phyloP scores from a whole-genome alignment of 2,329 filamentous ascomycete genomes.

The Diaporthe capsici region DNA sequence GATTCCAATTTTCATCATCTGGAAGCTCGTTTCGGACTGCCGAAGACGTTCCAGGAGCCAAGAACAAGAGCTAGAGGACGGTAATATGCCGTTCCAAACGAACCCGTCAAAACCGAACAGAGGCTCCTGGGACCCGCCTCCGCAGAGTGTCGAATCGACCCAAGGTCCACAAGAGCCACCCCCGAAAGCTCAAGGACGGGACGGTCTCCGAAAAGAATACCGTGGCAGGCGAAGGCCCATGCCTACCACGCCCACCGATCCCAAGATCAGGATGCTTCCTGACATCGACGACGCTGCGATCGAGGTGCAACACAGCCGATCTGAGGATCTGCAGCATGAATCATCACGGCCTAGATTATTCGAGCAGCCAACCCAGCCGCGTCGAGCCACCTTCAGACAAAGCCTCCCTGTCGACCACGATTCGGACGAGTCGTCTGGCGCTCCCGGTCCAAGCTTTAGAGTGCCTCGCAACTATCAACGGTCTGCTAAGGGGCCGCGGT shows the following conservation, averaged over 20 bases:
- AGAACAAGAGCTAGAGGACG: slow-evolving; percentile 5
- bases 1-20: slow-evolving; percentile 24
- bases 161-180: background rate
- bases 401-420: background rate
- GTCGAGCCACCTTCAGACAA: background rate
- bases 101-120: slow-evolving; percentile 14
- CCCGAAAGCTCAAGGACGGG: background rate
- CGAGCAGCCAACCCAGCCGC: background rate
- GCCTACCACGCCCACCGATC: slow-evolving; percentile 3
- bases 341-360: no score
- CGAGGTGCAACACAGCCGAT: background rate
- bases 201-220: background rate
- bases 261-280: slow-evolving; percentile 13
- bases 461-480: background rate
- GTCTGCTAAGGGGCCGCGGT: background rate
- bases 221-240: slow-evolving; percentile 3
- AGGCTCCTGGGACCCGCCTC: background rate
- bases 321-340: no score
- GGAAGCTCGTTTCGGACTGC: slow-evolving; percentile 6
- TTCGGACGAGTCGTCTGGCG: background rate
- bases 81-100: slow-evolving; percentile 29
- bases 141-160: background rate
- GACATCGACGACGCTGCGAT: background rate
- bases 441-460: background rate
- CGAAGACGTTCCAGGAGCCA: background rate